Base-by-base conservation (phyloP, 441 rosid species). In the California macrophylla region DNA sequence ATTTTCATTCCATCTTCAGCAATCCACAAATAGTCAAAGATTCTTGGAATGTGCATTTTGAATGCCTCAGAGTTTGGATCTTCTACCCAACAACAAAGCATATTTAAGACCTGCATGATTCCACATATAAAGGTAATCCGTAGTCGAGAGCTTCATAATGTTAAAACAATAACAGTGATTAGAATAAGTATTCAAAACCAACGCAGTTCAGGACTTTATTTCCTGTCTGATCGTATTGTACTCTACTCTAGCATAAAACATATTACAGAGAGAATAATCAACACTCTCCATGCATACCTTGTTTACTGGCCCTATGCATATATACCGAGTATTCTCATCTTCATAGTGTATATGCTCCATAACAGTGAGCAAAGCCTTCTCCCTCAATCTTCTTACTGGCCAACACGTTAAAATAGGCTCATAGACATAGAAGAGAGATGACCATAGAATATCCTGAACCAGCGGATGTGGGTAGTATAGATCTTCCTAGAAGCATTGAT, bases 1-100 rank as follows among this genome's bases (percentile, higher is more conserved):
- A 94, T 86, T 90, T 94, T 94, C 98, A 91, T 90, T 72, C 98
- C 97, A 85, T 94, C 98, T 85, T 94, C 97, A 71, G 98, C 97
- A 76, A 90, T 3, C 97, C 98, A 94, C 54, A 94, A 82, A 76
- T 79, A 94, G 78, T 91, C 98, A 79, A 80, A 21, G 65, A 94
- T 70, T 81, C 97, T 84, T 62, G 97, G 96, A 78, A 94, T 83
- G 79, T 94, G 97, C 81, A 90, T 72, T 74, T 94, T 91, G 76
- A 91, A 94, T 73, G 96, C 96, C 79, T 91, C 96, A 21, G 97
- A 88, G 72, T 90, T 88, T 75, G 96, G 96, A 77, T 94, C 97
- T 77, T 94, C 97, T 72, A 88, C 90, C 99, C 99, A 92, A 76
- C 96, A 92, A 77, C 96, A 92, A 77, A 94, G 97, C 98, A 94